Base-by-base conservation (phyloP, 306 rosid genomes). In the Cucumis cinereus region DNA sequence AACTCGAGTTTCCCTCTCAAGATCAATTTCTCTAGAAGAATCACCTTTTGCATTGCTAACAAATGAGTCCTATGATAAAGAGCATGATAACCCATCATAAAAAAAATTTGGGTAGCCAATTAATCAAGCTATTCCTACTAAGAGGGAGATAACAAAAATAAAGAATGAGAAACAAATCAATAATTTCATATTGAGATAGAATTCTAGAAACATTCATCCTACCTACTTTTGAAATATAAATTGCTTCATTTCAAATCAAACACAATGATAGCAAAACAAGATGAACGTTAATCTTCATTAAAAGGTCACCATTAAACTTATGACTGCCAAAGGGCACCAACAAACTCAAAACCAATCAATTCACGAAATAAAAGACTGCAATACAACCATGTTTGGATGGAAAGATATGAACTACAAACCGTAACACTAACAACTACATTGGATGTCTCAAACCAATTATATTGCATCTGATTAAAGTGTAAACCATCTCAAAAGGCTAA, bases 1-100 rank as follows among this genome's bases (percentile, higher is more conserved):
- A 68, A 63, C 80, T 67, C 79, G 95, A 58, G 81, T 85, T 79
- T 96, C 98, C 96, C 88, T 91, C 84, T 93, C 98, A 24, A 93
- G 80, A 83, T 93, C 98, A 78, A 73, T 77, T 83, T 81, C 86
- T 84, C 92, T 85, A 1, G 92, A 87, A 86, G 94, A 89, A 63
- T 80, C 93, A 1, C 83, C 90, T 77, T 57, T 86, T 76, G 77
- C 88, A 77, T 90, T 90, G 45, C 82, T 66, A 77, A 79, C 90
- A 78, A 90, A 93, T 5, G 97, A 93, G 86, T 93, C 97, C 98
- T 67, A 90, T 79, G 72, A 80, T 82, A 23, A 76, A 77, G 20
- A 80, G 13, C 53, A 75, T 35, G 76, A 53, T 33, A 40, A 59
- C 59, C 56, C 40, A 36, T 52, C 8, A 79, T 11, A 73, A 61